Evolutionary conservation across 495 filamentous ascomycete species (phyloP).

Genomic region (Bombardia bombarda): DNA sequence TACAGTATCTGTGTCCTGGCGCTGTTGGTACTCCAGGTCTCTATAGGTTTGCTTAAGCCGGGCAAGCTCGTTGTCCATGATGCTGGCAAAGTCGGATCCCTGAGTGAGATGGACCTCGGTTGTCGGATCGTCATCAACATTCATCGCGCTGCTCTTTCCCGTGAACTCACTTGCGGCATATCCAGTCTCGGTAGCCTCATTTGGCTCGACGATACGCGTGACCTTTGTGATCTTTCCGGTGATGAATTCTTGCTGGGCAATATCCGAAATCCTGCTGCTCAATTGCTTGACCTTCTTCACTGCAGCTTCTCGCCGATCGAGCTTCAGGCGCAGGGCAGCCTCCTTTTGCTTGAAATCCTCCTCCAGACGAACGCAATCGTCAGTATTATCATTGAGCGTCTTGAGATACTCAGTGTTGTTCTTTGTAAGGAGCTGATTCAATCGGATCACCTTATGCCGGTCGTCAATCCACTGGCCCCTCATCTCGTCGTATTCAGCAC

Average conservation of each 20-base stretch:
- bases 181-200: conserved; percentile 13
- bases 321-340: conserved; percentile 21
- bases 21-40: conserved; percentile 20
- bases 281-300: conserved; percentile 27
- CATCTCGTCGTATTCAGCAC: conserved; percentile 18
- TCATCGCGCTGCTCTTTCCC: conserved; percentile 15
- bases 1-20: conserved; percentile 8
- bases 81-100: conserved; percentile 33
- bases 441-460: conserved; percentile 19
- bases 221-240: conserved; percentile 26
- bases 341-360: conserved; percentile 27
- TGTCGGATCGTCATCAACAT: conserved; percentile 33
- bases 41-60: conserved; percentile 29
- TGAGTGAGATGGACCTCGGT: conserved; percentile 34
- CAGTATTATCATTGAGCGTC: conserved; percentile 17
- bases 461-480: conserved; percentile 19
- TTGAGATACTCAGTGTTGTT: conserved; percentile 18
- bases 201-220: conserved; percentile 28
- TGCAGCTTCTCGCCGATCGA: conserved; percentile 25
- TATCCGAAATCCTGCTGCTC: conserved; percentile 22
- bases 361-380: conserved; percentile 24
- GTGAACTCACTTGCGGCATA: conserved; percentile 18
- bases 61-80: conserved; percentile 31
- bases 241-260: conserved; percentile 23
- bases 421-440: conserved; percentile 21